Evolutionary conservation across 2,329 filamentous ascomycete species (phyloP), one percentile per base, ranked within the genome.

Genomic region (Fusarium subglutinans): DNA sequence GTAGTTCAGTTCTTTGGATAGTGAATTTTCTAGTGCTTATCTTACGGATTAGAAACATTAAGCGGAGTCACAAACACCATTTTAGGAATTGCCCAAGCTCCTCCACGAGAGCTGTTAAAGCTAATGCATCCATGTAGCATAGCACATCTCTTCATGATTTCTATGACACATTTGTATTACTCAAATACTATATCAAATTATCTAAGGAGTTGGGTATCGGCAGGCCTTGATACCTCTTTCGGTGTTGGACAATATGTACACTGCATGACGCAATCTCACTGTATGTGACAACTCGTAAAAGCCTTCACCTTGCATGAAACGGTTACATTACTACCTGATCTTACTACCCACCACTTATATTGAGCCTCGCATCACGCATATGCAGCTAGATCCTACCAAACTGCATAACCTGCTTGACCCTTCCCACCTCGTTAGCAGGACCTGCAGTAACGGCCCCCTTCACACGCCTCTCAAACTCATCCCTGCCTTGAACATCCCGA

Each of bases 401-500:
- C n/a, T 53, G 43, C 33, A 67, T 26, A 38, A 64, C 51, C 20
- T n/a, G 38, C 37, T 67, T 67, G 12, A 58, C 24, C 30, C 18
- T 58, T 18, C 64, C 64, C 44, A 67, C 53, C 33, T 40, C 41
- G n/a, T 20, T 24, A 28, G 8, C 30, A 30, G 28, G 14, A 20
- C 26, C 38, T 18, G 24, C 33, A 57, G 26, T 35, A 24, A 64
- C 22, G 2, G 45, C 38, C n/a, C 30, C 51, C 24, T 12, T 47
- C 2, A 58, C 53, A 7, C 17, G 59, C 6, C 37, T 14, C 43
- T 67, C 64, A 37, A 67, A 67, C 5, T 67, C 35, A 38, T 28
- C 26, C 24, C 44, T 40, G 26, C 28, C 40, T 3, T 12, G 3
- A 11, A 1, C 15, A 13, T 43, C 48, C 24, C 6, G 17, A 5